A percentile compares a stretch with the other conserved stretches of the same genome.
Evolutionary conservation across 495 filamentous ascomycete genomes (phyloP).

Genomic region (Cenococcum geophilum): DNA sequence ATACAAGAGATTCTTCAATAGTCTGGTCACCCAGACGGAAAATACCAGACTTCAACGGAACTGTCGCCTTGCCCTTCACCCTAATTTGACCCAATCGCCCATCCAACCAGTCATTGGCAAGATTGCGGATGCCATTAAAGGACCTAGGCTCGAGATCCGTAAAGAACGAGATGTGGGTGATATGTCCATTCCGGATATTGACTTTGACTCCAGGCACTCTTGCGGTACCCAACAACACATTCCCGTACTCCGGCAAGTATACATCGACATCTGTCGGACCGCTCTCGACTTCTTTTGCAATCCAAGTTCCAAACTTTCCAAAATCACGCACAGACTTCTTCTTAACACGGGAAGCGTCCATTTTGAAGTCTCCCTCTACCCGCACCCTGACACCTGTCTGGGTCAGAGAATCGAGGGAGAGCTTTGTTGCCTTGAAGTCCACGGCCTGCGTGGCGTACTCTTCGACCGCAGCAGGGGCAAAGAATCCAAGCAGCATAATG

Average conservation of each 20-base stretch:
- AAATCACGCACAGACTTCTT: slow-evolving; percentile 64
- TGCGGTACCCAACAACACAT: slow-evolving; percentile 71
- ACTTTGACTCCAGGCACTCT: slow-evolving; percentile 65
- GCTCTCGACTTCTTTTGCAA: slow-evolving; percentile 65
- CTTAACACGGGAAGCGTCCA: slow-evolving; percentile 69
- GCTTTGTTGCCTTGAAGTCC: slow-evolving; percentile 68
- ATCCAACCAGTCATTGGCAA: slow-evolving; percentile 83
- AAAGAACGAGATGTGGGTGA: slow-evolving; percentile 70
- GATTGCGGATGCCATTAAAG: slow-evolving; percentile 66
- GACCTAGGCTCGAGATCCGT: slow-evolving; percentile 68
- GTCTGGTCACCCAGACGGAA: slow-evolving; percentile 67
- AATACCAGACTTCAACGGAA: slow-evolving; percentile 70
- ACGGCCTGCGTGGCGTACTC: slow-evolving; percentile 79
- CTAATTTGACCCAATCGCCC: slow-evolving; percentile 63
- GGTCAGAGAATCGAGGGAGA: slow-evolving; percentile 81
- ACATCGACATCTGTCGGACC: slow-evolving; percentile 65
- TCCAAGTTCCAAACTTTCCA: slow-evolving; percentile 74
- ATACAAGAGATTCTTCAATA: slow-evolving; percentile 61
- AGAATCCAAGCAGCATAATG: slow-evolving; percentile 58
- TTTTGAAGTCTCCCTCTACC: slow-evolving; percentile 68
- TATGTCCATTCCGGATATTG: slow-evolving; percentile 67
- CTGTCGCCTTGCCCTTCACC: slow-evolving; percentile 60
- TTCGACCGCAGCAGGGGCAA: slow-evolving; percentile 71
- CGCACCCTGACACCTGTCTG: slow-evolving; percentile 66
- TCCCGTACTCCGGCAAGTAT: slow-evolving; percentile 75